A percentile compares a stretch with the other conserved stretches of the same genome.
phyloP scores from a whole-genome alignment of 306 rosid species.

The Dryas octopetala region DNA sequence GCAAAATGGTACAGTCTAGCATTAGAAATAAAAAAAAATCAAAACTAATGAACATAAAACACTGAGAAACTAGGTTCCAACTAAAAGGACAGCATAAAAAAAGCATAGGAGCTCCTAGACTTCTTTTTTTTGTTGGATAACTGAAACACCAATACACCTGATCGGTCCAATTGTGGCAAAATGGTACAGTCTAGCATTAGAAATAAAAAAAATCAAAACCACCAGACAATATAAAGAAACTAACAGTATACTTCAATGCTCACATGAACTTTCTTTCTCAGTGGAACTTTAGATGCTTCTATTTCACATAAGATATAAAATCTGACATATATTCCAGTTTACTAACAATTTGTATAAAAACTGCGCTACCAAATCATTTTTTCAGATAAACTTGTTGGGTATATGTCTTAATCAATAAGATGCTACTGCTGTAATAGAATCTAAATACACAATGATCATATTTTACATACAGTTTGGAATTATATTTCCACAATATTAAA shows the following conservation, averaged over 20 bases:
- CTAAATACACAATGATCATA: neutral
- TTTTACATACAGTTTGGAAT: neutral
- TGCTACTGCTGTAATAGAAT: neutral
- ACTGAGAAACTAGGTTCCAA: no score
- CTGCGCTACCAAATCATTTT: neutral
- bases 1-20: neutral
- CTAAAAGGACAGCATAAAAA: neutral
- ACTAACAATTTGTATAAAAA: neutral
- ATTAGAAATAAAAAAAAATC: neutral
- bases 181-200: neutral
- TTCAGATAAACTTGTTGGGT: neutral
- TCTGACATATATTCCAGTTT: neutral
- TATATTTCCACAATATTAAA: neutral
- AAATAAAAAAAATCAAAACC: neutral
- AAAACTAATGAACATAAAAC: neutral
- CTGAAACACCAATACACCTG: neutral
- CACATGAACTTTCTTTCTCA: neutral
- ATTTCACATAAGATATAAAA: neutral
- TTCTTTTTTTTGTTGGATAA: neutral
- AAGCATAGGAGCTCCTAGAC: neutral
- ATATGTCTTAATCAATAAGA: neutral
- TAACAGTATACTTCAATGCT: neutral
- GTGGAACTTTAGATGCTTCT: neutral
- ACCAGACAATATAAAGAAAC: neutral
- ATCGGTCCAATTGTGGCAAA: neutral